A percentile compares a stretch with the other conserved stretches of the same genome.
Evolutionary conservation across 2,329 filamentous ascomycete species (phyloP).

Genomic region (Aspergillus viridinutans): DNA sequence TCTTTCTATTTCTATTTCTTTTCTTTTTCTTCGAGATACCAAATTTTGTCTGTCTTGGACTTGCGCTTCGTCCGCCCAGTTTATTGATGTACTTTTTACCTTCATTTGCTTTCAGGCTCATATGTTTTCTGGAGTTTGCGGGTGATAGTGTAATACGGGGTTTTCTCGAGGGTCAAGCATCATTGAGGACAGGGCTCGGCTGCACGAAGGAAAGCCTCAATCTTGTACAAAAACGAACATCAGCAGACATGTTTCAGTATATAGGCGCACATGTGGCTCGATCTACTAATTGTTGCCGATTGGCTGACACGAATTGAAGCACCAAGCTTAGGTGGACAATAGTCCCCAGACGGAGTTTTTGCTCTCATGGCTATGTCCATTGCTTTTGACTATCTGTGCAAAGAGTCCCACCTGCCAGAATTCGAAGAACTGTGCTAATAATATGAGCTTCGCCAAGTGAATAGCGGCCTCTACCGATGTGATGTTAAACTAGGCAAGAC

Average conservation of each 20-base stretch:
- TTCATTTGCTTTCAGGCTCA: neutral
- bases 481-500: conserved; percentile 51
- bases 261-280: neutral
- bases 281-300: neutral
- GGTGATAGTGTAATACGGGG: neutral
- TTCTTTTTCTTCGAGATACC: neutral
- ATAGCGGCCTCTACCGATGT: neutral
- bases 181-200: neutral
- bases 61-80: conserved; percentile 4
- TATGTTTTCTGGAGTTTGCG: neutral
- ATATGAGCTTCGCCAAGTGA: neutral
- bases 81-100: neutral
- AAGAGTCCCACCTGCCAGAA: neutral
- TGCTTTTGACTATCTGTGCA: neutral
- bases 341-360: neutral
- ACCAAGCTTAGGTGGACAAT: neutral
- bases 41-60: neutral
- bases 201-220: neutral
- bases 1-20: neutral
- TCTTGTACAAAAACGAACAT: neutral
- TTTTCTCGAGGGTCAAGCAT: neutral
- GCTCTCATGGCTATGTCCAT: neutral
- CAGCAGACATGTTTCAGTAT: neutral
- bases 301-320: neutral
- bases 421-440: too few species aligned